Conservation (phyloP, 768 basidiomycete species). For the Mycena alexandri region DNA sequence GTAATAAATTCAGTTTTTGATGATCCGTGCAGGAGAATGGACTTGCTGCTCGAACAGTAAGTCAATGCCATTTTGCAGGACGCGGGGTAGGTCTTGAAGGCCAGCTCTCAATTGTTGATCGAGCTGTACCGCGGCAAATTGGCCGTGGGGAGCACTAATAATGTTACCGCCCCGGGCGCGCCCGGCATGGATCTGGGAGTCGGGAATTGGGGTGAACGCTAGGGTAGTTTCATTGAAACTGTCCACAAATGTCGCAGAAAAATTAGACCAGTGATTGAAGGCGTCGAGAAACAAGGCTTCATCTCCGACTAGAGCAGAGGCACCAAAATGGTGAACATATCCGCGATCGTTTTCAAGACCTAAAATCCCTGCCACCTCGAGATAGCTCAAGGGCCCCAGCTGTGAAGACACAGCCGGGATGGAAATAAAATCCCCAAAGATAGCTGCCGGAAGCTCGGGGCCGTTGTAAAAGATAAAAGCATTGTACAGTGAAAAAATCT, state of each 20-base stretch:
- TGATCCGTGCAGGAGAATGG: neutral
- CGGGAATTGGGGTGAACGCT: too few relatives aligned
- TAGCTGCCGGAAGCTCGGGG: constrained; percentile 46
- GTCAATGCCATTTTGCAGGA: constrained; percentile 44
- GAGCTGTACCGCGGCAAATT: constrained; percentile 52
- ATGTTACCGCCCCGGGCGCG: too few relatives aligned
- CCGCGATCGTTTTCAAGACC: constrained; percentile 49
- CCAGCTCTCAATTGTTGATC: constrained; percentile 43
- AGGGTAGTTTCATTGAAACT: too few relatives aligned
- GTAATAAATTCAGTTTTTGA: neutral
- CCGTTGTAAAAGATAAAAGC: constrained; percentile 38
- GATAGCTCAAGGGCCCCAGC: constrained; percentile 51
- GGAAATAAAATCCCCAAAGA: constrained; percentile 56
- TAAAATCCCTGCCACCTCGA: constrained; percentile 48
- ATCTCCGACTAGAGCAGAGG: too few relatives aligned
- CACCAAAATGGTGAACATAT: too few relatives aligned
- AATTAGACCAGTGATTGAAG: too few relatives aligned
- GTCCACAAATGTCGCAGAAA: too few relatives aligned
- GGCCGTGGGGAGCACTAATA: constrained; percentile 47
- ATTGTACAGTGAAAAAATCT: constrained; percentile 49
- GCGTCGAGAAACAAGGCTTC: too few relatives aligned
- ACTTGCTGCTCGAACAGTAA: constrained; percentile 48
- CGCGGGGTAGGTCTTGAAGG: constrained; percentile 36
- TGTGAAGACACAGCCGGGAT: constrained; percentile 48
- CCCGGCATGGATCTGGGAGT: too few relatives aligned